Evolutionary conservation across 345 rosid species (phyloP).

Genomic region (Citrus hindsii): DNA sequence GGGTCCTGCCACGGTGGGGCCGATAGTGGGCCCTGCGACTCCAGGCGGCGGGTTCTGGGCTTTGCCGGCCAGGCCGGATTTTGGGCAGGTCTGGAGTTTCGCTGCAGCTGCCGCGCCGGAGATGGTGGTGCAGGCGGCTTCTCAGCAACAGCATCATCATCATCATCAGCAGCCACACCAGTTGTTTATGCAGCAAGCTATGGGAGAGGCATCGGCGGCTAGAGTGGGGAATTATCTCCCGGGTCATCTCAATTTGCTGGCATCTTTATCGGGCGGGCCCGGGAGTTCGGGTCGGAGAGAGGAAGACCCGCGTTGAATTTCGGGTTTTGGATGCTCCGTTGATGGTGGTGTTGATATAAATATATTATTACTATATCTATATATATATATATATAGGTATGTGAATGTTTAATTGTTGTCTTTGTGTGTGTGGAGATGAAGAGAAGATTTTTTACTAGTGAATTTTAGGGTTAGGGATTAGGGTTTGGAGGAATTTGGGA

Average conservation of each 20-base stretch:
- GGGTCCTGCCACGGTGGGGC: slow-evolving; percentile 33
- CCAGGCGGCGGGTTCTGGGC: slow-evolving; percentile 89
- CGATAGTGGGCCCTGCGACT: slow-evolving; percentile 37
- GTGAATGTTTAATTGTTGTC: slow-evolving; percentile 25
- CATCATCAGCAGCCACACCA: slow-evolving; percentile 41
- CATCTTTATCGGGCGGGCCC: slow-evolving; percentile 77
- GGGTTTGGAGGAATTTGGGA: slow-evolving; percentile 21
- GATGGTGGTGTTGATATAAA: slow-evolving; percentile 16
- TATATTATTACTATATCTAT: slow-evolving; percentile 11
- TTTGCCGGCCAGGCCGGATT: slow-evolving; percentile 69
- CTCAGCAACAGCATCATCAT: slow-evolving; percentile 16
- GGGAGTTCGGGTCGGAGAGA: slow-evolving; percentile 65
- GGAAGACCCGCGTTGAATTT: slow-evolving; percentile 50
- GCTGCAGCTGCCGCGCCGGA: slow-evolving; percentile 53
- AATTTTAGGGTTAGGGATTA: slow-evolving; percentile 32
- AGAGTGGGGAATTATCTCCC: slow-evolving; percentile 79
- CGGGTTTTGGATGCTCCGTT: slow-evolving; percentile 3
- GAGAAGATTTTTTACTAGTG: slow-evolving; percentile 24
- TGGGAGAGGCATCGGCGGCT: slow-evolving; percentile 96
- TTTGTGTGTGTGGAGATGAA: slow-evolving; percentile 39
- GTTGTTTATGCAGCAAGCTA: slow-evolving; percentile 52
- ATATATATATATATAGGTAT: slow-evolving; percentile 17
- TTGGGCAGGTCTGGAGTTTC: slow-evolving; percentile 78
- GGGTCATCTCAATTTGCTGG: slow-evolving; percentile 79
- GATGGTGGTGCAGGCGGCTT: slow-evolving; percentile 53